Base-by-base conservation (phyloP, 2,329 filamentous ascomycete species). In the Phialemonium atrogriseum region DNA sequence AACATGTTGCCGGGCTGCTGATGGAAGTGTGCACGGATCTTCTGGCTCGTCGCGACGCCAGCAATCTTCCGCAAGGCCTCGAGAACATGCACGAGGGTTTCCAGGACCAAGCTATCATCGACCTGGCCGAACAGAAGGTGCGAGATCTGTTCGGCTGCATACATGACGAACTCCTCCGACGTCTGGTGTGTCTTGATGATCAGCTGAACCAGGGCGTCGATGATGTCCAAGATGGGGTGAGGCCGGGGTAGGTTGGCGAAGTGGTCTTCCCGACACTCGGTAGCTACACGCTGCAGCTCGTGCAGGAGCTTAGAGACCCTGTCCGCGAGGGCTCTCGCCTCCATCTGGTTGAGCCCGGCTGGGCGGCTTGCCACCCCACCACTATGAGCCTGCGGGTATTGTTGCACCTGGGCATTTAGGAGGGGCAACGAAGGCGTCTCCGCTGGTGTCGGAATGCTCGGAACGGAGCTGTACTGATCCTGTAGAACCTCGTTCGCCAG, bases 401-500 rank as follows among this genome's bases (percentile, higher is more conserved):
- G 58, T 37, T 66, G 65, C 38, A 76, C 54, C 41, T 77, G 75
- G 3, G 60, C 58, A 18, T 58, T 61, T 12, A 76, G 42, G 27
- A 70, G 68, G 28, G 66, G 67, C 24, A 75, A 62, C 5, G 71
- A 64, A 0, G 73, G 68, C 2, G 74, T 70, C 48, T 80, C 76
- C 5, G 70, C 62, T 3, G 73, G 68, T 0, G 73, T 73, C n/a
- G 73, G 64, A 6, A 80, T 53, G 37, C 58, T 72, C 2, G 71
- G 64, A n/a, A 79, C 58, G 10, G 66, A 52, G 32, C 59, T 65
- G 48, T 73, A 80, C 36, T 74, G 68, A 22, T 81, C 77, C 42
- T 76, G 72, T 4, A 81, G 59, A 9, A 78, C 66, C 37, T 80
- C 76, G 37, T 79, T 79, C 13, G 75, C 69, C 34, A 80, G 59